Conservation (phyloP, 2,329 filamentous ascomycete species). For the Aspergillus pseudoglaucus region DNA sequence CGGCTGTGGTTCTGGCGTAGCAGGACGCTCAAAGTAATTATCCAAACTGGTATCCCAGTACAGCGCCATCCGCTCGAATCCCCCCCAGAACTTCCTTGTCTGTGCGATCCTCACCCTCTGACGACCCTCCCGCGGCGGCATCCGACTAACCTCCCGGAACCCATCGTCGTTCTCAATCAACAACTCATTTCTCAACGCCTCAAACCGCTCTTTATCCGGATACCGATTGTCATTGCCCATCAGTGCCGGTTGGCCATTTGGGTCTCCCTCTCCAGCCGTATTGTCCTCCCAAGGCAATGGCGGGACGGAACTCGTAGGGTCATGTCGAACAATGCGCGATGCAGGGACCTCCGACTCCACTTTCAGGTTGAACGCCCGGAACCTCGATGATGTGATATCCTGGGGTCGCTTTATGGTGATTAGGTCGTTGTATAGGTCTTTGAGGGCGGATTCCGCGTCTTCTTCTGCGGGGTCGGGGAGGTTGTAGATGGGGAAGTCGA, state of each 20-base stretch:
- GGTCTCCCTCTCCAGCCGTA: constrained; percentile 4
- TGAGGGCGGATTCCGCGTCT: constrained; percentile 31
- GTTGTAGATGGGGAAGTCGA: constrained; percentile 47
- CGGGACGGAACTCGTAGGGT: constrained; percentile 28
- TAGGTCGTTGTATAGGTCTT: constrained; percentile 37
- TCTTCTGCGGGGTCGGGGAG: constrained; percentile 29
- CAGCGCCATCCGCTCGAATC: constrained; percentile 52
- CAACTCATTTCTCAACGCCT: constrained; percentile 46
- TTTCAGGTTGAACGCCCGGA: constrained; percentile 37
- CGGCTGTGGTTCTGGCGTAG: constrained; percentile 16
- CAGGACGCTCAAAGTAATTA: constrained; percentile 44
- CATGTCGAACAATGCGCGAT: constrained; percentile 29
- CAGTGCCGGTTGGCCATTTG: constrained; percentile 22
- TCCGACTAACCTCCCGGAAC: constrained; percentile 50
- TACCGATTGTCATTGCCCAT: constrained; percentile 46
- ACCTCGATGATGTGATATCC: constrained; percentile 34
- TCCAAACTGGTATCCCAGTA: constrained; percentile 59
- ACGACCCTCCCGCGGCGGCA: constrained; percentile 38
- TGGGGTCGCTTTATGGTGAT: constrained; percentile 37
- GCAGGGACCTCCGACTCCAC: constrained; percentile 32
- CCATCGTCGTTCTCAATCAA: constrained; percentile 50
- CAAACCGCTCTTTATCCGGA: constrained; percentile 45
- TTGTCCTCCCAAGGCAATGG: constrained; percentile 31
- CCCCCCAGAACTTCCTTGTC: constrained; percentile 55
- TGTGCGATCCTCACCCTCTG: constrained; percentile 48